phyloP scores from a whole-genome alignment of 176 grass and related monocot species.

The Eleusine coracana region DNA sequence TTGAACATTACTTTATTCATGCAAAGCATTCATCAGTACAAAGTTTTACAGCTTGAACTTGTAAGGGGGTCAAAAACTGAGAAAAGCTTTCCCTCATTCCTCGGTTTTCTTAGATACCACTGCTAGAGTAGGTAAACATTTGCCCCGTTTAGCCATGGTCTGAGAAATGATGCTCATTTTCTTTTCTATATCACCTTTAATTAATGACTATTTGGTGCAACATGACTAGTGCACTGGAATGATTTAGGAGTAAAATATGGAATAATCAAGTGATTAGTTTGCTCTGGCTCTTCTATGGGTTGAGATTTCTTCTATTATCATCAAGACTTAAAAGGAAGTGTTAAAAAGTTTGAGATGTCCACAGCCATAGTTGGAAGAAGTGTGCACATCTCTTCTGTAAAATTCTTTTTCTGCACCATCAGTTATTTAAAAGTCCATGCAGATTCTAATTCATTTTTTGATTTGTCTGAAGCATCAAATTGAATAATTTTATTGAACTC shows the following conservation, averaged over 20 bases:
- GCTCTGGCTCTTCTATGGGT: background rate
- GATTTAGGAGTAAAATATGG: conserved; percentile 2
- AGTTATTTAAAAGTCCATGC: too few species aligned
- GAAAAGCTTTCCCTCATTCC: background rate
- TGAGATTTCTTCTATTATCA: background rate
- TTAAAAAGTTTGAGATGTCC: too few species aligned
- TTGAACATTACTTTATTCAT: conserved; percentile 13
- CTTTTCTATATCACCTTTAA: background rate
- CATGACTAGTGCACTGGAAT: background rate
- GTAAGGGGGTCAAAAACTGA: background rate
- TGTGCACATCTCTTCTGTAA: too few species aligned
- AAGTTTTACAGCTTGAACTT: background rate
- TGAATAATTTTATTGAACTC: too few species aligned
- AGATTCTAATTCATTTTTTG: too few species aligned
- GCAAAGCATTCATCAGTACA: background rate
- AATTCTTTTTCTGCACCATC: too few species aligned
- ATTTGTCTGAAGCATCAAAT: too few species aligned
- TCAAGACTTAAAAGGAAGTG: too few species aligned
- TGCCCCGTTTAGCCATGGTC: background rate
- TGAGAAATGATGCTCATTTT: background rate
- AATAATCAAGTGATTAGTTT: background rate
- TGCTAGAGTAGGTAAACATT: background rate
- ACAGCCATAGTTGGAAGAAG: too few species aligned
- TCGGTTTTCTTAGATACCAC: conserved; percentile 3
- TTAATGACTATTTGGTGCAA: background rate